Conservation (phyloP, 2,329 filamentous ascomycete genomes). For the Biscogniauxia sp. region DNA sequence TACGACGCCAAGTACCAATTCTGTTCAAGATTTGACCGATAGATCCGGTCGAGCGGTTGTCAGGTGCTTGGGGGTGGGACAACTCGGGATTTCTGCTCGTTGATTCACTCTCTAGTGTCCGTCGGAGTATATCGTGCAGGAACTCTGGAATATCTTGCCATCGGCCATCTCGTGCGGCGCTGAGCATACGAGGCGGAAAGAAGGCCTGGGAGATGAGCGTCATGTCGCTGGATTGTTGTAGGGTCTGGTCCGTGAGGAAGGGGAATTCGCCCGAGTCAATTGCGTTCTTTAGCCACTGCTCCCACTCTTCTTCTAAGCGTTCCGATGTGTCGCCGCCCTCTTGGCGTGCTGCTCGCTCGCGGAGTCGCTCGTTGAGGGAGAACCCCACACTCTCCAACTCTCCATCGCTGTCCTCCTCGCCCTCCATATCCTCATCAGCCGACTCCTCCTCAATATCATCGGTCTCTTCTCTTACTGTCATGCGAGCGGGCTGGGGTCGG, state of each 20-base stretch:
- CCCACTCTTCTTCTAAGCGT: constrained; percentile 69
- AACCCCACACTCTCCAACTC: constrained; percentile 59
- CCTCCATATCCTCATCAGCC: constrained; percentile 45
- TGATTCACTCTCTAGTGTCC: constrained; percentile 41
- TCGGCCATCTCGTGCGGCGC: constrained; percentile 52
- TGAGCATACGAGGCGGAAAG: constrained; percentile 52
- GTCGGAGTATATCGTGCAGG: constrained; percentile 51
- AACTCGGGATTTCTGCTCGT: constrained; percentile 8
- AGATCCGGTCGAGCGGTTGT: constrained; percentile 7
- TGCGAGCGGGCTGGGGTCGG: constrained; percentile 21
- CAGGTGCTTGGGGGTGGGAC: constrained; percentile 13
- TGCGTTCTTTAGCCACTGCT: constrained; percentile 71
- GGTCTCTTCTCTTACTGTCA: constrained; percentile 25
- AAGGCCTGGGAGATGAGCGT: constrained; percentile 36
- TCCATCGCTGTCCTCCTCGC: constrained; percentile 54
- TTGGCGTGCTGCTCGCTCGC: constrained; percentile 60
- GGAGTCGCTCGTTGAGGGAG: constrained; percentile 62
- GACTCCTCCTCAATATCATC: constrained; percentile 38
- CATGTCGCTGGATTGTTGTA: constrained; percentile 34
- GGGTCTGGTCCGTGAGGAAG: constrained; percentile 44
- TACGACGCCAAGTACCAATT: constrained; percentile 21
- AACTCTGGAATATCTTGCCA: constrained; percentile 59
- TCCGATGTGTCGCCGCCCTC: constrained; percentile 58
- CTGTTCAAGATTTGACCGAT: constrained; percentile 14
- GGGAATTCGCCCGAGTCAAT: constrained; percentile 60